phyloP scores from a whole-genome alignment of 768 basidiomycete genomes.

The Russula sp. region DNA sequence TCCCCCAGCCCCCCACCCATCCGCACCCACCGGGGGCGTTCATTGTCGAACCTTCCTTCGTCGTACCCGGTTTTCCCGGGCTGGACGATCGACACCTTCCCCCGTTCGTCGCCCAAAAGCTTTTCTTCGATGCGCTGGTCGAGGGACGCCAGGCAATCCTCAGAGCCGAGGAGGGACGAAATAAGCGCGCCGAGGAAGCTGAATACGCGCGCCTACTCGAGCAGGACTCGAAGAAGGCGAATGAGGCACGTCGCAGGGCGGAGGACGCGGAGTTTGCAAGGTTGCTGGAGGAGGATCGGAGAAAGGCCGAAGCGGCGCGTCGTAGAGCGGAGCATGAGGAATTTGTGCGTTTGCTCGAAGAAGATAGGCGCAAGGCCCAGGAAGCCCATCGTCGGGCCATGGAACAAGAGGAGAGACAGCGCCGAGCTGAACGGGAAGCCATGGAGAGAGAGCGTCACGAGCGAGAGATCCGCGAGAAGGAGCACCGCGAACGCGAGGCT shows the following conservation, averaged over 20 bases:
- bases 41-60: background rate
- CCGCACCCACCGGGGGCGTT: slow-evolving; percentile 14
- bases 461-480: too few relatives aligned
- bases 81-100: background rate
- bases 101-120: background rate
- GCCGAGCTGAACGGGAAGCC: background rate
- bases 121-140: slow-evolving; percentile 20
- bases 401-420: slow-evolving; percentile 2
- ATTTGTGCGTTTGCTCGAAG: slow-evolving; percentile 1
- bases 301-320: slow-evolving; percentile 13
- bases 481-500: background rate
- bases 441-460: slow-evolving; percentile 1
- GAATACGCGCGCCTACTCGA: background rate
- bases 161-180: background rate
- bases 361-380: slow-evolving; percentile 13
- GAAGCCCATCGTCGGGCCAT: slow-evolving; percentile 9
- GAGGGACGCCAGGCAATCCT: slow-evolving; percentile 2
- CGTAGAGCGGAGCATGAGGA: background rate
- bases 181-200: background rate
- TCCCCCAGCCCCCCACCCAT: too few relatives aligned
- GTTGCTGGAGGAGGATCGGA: slow-evolving; percentile 2
- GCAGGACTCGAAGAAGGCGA: slow-evolving; percentile 8
- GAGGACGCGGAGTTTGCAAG: slow-evolving; percentile 2
- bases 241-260: background rate
- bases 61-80: background rate